phyloP scores from a whole-genome alignment of 352 stramenopile species.

The Globisporangium perplexum region DNA sequence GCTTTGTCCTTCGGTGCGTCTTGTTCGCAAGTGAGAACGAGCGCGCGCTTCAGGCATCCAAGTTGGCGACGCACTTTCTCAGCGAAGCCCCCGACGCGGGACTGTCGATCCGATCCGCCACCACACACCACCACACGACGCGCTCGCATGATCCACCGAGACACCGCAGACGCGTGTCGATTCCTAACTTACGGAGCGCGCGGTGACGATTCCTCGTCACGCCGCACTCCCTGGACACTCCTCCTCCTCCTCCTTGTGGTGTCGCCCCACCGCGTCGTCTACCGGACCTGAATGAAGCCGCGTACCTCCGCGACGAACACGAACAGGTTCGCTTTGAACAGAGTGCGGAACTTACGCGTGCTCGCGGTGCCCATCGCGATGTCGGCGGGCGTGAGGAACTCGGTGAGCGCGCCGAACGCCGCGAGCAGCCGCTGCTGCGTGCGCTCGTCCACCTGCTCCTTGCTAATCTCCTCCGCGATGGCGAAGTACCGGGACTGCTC shows the following conservation, averaged over 20 bases:
- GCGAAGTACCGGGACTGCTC: conserved; percentile 64
- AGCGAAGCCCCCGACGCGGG: no score
- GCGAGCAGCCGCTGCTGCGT: conserved; percentile 48
- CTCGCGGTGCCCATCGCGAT: conserved; percentile 50
- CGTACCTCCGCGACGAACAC: conserved; percentile 76
- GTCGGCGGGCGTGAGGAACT: conserved; percentile 57
- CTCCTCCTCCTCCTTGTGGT: no score
- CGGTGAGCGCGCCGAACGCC: conserved; percentile 60
- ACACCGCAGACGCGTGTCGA: no score
- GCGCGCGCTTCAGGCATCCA: neutral
- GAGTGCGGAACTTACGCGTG: conserved; percentile 61
- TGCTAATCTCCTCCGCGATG: conserved; percentile 60
- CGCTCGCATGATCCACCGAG: no score
- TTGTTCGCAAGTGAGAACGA: neutral
- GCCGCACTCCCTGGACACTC: neutral
- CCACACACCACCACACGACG: no score
- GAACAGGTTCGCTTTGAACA: conserved; percentile 83
- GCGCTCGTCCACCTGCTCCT: conserved; percentile 36
- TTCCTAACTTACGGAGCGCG: no score
- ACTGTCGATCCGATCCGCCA: no score
- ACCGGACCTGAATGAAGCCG: conserved; percentile 82
- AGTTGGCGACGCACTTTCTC: neutral
- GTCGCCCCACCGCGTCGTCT: no score
- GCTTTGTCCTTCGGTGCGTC: neutral
- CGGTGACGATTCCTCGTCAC: no score